phyloP scores from a whole-genome alignment of 352 stramenopile species.

The Pythium vanterpoolii region DNA sequence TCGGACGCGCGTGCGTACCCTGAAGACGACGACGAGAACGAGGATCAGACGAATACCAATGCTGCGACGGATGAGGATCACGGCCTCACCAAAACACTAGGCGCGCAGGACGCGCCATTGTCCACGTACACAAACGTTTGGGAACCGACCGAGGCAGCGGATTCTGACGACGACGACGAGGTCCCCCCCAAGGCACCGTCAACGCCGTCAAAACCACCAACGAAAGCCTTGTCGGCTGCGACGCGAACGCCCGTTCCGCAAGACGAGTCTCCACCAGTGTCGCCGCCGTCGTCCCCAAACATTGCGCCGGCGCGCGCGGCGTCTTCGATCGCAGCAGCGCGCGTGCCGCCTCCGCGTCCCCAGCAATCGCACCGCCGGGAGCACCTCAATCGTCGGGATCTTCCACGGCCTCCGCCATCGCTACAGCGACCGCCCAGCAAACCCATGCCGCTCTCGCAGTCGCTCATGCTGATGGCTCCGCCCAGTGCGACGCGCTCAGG shows the following conservation, averaged over 20 bases:
- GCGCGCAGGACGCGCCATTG: not conserved
- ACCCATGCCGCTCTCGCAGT: constrained; percentile 19
- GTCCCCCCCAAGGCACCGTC: too few species aligned
- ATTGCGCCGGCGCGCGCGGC: not conserved
- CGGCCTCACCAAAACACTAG: too few species aligned
- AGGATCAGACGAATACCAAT: too few species aligned
- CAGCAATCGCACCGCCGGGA: too few species aligned
- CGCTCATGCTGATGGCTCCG: constrained; percentile 11
- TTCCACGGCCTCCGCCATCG: not conserved
- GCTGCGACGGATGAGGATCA: too few species aligned
- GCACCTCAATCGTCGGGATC: too few species aligned
- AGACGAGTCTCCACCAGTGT: not conserved
- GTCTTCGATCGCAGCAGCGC: not conserved
- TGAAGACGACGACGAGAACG: constrained; percentile 15
- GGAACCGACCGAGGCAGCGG: not conserved
- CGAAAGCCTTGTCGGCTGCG: not conserved
- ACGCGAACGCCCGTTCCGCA: not conserved
- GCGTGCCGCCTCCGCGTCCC: not conserved
- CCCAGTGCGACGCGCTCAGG: constrained; percentile 2
- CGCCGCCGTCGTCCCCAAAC: constrained; percentile 3
- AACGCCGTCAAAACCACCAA: not conserved
- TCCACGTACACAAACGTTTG: constrained; percentile 2
- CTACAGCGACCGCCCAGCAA: constrained; percentile 2
- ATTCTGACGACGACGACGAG: not conserved
- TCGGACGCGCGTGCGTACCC: constrained; percentile 11